A percentile compares a stretch with the other conserved stretches of the same genome.
Evolutionary conservation across 768 basidiomycete genomes (phyloP).

Genomic region (Hypsizygus marmoreus): DNA sequence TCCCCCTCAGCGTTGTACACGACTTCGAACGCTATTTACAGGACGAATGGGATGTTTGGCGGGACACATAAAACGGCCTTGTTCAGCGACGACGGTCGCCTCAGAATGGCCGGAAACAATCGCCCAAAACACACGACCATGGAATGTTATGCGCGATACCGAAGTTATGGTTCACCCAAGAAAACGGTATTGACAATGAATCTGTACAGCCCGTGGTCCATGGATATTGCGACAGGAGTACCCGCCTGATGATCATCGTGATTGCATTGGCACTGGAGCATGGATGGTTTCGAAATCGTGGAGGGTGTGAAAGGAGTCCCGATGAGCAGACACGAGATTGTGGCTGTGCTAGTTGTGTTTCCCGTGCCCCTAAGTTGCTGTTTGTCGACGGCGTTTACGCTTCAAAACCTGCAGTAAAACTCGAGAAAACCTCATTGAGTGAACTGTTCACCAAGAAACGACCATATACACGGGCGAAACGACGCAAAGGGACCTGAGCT

Average conservation of each 20-base stretch:
- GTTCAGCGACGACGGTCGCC: too few relatives aligned
- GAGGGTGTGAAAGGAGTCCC: background rate
- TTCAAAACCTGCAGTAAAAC: too few relatives aligned
- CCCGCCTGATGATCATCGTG: conserved; percentile 2
- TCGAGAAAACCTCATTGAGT: too few relatives aligned
- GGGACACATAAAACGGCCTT: too few relatives aligned
- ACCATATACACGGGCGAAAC: too few relatives aligned
- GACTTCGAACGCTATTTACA: background rate
- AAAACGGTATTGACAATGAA: conserved; percentile 20
- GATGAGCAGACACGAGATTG: background rate
- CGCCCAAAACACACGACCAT: background rate
- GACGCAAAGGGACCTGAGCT: background rate
- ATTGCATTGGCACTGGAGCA: background rate
- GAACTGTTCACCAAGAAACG: background rate
- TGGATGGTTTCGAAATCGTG: background rate
- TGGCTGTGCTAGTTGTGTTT: conserved; percentile 25
- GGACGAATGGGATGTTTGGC: background rate
- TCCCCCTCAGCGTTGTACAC: too few relatives aligned
- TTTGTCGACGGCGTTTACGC: too few relatives aligned
- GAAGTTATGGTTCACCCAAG: conserved; percentile 27
- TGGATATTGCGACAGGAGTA: background rate
- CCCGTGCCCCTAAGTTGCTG: too few relatives aligned
- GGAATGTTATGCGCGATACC: conserved; percentile 12
- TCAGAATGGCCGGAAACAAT: too few relatives aligned
- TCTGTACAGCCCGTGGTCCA: background rate